phyloP scores from a whole-genome alignment of 129 eudicot genomes.

The Helichrysum umbraculigerum region DNA sequence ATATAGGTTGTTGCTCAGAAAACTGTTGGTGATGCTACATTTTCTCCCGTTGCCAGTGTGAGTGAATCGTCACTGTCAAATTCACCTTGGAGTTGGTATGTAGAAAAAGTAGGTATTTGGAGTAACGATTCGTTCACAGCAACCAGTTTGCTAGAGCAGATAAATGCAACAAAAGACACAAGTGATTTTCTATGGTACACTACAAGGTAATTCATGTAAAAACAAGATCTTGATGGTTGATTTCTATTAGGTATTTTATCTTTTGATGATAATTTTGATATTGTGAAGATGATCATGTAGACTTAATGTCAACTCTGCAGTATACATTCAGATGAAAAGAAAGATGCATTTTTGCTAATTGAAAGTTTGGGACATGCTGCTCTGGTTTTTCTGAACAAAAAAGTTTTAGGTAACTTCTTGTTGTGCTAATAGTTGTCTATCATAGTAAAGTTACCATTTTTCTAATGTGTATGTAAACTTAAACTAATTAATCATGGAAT shows the following conservation, averaged over 20 bases:
- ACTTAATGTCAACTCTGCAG: slow-evolving; percentile 38
- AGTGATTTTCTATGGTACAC: slow-evolving; percentile 83
- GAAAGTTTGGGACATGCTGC: slow-evolving; percentile 88
- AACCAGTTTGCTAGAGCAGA: slow-evolving; percentile 63
- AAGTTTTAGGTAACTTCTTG: slow-evolving; percentile 49
- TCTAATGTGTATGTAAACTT: slow-evolving; percentile 5
- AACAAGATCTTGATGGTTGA: too few species aligned
- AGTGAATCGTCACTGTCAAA: slow-evolving; percentile 41
- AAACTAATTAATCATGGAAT: neutral
- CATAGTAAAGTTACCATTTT: neutral
- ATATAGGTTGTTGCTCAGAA: slow-evolving; percentile 54
- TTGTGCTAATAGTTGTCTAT: neutral
- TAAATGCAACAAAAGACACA: slow-evolving; percentile 66
- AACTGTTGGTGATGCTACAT: slow-evolving; percentile 34
- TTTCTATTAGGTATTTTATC: neutral
- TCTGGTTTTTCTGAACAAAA: slow-evolving; percentile 67
- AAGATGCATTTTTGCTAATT: slow-evolving; percentile 51
- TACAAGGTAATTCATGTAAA: slow-evolving; percentile 50
- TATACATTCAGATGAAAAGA: slow-evolving; percentile 47
- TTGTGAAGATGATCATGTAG: neutral
- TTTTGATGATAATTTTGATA: neutral
- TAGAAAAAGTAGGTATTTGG: slow-evolving; percentile 60
- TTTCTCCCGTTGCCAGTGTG: slow-evolving; percentile 26
- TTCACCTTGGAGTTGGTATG: slow-evolving; percentile 71
- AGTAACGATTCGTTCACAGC: slow-evolving; percentile 53